Evolutionary conservation across 2,329 filamentous ascomycete species (phyloP), one percentile per base, ranked within the genome.

Genomic region (Colletotrichum musicola): DNA sequence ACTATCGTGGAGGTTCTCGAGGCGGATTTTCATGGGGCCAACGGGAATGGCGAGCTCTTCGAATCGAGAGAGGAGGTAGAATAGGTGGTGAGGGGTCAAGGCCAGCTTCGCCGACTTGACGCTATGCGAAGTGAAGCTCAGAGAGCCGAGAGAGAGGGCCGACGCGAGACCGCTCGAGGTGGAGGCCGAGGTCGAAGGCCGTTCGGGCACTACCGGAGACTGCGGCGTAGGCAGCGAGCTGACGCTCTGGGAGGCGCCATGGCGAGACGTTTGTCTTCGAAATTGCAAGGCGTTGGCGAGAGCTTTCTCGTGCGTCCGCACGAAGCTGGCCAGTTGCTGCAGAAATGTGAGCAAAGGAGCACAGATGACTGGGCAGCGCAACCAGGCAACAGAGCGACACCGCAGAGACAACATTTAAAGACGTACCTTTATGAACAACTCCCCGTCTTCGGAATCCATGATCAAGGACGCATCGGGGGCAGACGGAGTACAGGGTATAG

Each of bases 261-360:
- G 90, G 75, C 91, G 92, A 71, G 86, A 83, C 71, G 89, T 87
- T 75, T 93, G 91, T 75, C 93, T 90, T 79, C 92, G 91, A 74
- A 97, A 87, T 80, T 98, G 95, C 71, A 98, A 85, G 75, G 95
- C 95, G 84, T 98, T 98, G 78, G 96, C 96, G 71, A 99, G 89
- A 44, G 95, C 95, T 83, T 97, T 97, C 82, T 99, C 96, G 84
- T 99, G 94, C 64, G 94, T 97, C 71, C 95, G 94, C 82, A 99
- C 94, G 82, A 97, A 98, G 82, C 92, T 92, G 78, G 95, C 95
- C 79, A 99, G 88, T 87, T 97, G 96, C 95, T 98, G 79, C 57
- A 58, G 54, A 46, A 22, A 38, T 18, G 42, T 51, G 51, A 54
- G 64, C 44, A 70, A 54, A 25, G 22, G 18, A 13, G 40, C 25